These are phyloP conservation scores for Penicillium italicum DNA, from an alignment of 2,329 filamentous ascomycete genomes.

Conservation along the genomic window DNA sequence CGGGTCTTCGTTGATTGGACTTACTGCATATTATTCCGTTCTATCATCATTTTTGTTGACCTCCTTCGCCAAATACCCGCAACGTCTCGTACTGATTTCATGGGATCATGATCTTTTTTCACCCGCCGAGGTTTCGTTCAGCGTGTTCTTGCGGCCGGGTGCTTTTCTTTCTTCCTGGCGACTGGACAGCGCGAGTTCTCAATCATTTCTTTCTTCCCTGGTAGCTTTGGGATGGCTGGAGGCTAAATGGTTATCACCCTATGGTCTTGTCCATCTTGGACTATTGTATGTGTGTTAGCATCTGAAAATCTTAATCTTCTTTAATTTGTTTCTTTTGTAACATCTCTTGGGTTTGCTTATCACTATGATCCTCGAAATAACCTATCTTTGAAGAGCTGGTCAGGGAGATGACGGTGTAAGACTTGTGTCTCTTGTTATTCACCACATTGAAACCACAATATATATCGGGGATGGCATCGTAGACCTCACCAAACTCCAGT, in stretches of 20 bases:
- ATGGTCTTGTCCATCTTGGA: neutral
- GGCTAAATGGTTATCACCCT: neutral
- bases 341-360: no score
- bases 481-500: neutral
- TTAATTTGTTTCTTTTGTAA: neutral
- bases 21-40: conserved; percentile 16
- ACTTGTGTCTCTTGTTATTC: no score
- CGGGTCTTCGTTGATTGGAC: neutral
- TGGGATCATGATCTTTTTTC: conserved; percentile 17
- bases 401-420: neutral
- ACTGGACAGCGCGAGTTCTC: conserved; percentile 8
- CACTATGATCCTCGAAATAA: no score
- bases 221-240: neutral
- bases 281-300: conserved; percentile 4
- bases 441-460: neutral
- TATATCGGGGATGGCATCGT: neutral
- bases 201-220: neutral
- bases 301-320: conserved; percentile 1
- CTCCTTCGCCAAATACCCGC: conserved; percentile 21
- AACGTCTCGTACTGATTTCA: conserved; percentile 23
- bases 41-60: conserved; percentile 10
- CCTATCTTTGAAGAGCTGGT: neutral
- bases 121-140: conserved; percentile 14
- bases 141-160: conserved; percentile 9
- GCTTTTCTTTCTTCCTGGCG: conserved; percentile 3